Evolutionary conservation across 2,329 filamentous ascomycete species (phyloP).

Genomic region (Teratosphaeria viscida): DNA sequence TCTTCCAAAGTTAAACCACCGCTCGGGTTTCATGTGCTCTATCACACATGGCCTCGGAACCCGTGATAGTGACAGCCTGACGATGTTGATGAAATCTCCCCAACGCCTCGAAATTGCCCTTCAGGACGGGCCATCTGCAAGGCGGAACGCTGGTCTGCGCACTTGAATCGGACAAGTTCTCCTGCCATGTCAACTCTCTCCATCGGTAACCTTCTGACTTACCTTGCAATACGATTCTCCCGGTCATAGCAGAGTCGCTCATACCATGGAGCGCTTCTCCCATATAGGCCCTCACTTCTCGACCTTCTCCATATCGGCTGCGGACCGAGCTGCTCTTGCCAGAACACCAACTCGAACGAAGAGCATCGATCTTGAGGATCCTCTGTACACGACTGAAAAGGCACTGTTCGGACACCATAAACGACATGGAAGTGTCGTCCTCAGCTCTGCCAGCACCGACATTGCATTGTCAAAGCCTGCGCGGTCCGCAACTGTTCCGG

Average conservation of each 20-base stretch:
- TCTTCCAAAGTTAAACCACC: not conserved
- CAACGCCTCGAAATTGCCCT: not conserved
- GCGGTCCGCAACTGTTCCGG: not conserved
- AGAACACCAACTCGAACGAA: not conserved
- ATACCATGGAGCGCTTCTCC: slow-evolving; percentile 1
- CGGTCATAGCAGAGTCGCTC: not conserved
- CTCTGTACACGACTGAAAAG: not conserved
- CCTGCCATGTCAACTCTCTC: not conserved
- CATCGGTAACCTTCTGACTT: not conserved
- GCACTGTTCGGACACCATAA: not conserved
- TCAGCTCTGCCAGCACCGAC: not conserved
- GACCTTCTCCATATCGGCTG: not conserved
- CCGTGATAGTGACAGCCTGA: not conserved
- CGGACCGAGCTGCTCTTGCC: not conserved
- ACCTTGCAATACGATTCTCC: not conserved
- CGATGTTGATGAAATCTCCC: not conserved
- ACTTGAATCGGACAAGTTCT: not conserved
- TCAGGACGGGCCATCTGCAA: not conserved
- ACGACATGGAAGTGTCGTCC: not conserved
- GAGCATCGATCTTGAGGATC: not conserved
- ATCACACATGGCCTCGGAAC: not conserved
- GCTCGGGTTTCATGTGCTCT: not conserved
- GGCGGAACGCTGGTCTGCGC: not conserved
- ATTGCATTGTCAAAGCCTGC: not conserved
- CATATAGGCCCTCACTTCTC: slow-evolving; percentile 1